phyloP scores from a whole-genome alignment of 2,329 filamentous ascomycete species.

The Beauveria caledonica region DNA sequence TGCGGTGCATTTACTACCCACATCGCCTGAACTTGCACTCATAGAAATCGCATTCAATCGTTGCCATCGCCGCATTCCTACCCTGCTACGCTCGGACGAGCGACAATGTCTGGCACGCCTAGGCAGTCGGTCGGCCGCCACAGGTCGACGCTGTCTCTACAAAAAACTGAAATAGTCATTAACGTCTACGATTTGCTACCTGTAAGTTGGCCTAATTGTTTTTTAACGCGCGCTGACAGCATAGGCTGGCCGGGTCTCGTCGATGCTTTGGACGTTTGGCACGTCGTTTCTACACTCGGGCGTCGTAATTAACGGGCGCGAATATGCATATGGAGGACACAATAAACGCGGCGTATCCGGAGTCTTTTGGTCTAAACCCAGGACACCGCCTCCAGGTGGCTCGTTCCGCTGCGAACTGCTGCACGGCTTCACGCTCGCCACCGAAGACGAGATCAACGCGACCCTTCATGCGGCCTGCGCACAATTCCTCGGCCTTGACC shows the following conservation, averaged over 20 bases:
- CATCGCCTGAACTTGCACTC: no score
- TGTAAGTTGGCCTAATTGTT: constrained; percentile 33
- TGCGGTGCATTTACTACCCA: background rate
- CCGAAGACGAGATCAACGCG: constrained; percentile 59
- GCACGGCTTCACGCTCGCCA: constrained; percentile 68
- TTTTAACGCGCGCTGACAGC: background rate
- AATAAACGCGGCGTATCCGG: constrained; percentile 62
- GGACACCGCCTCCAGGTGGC: constrained; percentile 64
- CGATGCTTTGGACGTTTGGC: constrained; percentile 68
- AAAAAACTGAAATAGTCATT: constrained; percentile 66
- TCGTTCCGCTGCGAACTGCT: constrained; percentile 68
- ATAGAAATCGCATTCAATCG: no score
- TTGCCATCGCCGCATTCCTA: constrained; percentile 15
- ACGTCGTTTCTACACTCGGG: constrained; percentile 74
- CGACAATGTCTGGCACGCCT: constrained; percentile 11
- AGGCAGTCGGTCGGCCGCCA: constrained; percentile 34
- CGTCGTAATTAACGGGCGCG: constrained; percentile 68
- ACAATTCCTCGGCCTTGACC: constrained; percentile 65
- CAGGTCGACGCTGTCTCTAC: constrained; percentile 58
- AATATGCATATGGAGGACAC: constrained; percentile 83
- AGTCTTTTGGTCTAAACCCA: constrained; percentile 75
- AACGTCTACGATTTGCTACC: constrained; percentile 72
- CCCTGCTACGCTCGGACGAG: background rate
- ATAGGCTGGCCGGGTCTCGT: constrained; percentile 66
- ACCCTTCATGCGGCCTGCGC: constrained; percentile 62